Evolutionary conservation across 345 rosid genomes (phyloP), one percentile per base, ranked within the genome.

Genomic region (Populus davidiana): DNA sequence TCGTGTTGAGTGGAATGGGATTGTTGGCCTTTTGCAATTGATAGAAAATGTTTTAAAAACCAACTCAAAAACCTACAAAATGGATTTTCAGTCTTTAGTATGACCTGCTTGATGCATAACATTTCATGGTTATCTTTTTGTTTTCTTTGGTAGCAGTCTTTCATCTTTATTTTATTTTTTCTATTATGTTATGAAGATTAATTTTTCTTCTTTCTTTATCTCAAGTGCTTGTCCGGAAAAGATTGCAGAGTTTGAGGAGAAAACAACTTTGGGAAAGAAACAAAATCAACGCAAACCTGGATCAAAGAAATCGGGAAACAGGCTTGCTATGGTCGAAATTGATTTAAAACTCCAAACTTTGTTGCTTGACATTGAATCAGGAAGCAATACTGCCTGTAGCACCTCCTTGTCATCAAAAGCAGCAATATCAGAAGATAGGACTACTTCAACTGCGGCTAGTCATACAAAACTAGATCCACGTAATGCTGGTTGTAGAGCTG

Each of bases 161-260:
- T 62, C 23, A 9, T n/a, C 66, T 62, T n/a, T 21, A 9, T 62
- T n/a, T 23, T 8, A 25, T 65, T n/a, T 27, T 17, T 2, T 38
- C 0, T 25, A 23, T 4, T 17, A 18, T 16, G 20, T 65, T 47
- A 31, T 29, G 1, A 66, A 61, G 12, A 18, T 18, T 77, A 8
- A 9, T 61, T 50, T 70, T 63, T 35, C 36, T 54, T 52, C 70
- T 36, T 68, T 67, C 14, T 59, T 64, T 63, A 7, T 71, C 71
- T 77, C 25, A 67, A 93, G 97, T 82, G 98, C 97, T 44, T 96
- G 98, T 86, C 95, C 99, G 13, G 97, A 93, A 83, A 93, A 81
- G 86, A 90, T 91, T 47, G 76, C 44, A 12, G 94, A 92, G 86
- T 91, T 90, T 73, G 91, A 88, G 79, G 90, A 87, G 85, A 86